Evolutionary conservation across 139 green algal species (phyloP).

Genomic region (Chlamydomonas sphaeroides): DNA sequence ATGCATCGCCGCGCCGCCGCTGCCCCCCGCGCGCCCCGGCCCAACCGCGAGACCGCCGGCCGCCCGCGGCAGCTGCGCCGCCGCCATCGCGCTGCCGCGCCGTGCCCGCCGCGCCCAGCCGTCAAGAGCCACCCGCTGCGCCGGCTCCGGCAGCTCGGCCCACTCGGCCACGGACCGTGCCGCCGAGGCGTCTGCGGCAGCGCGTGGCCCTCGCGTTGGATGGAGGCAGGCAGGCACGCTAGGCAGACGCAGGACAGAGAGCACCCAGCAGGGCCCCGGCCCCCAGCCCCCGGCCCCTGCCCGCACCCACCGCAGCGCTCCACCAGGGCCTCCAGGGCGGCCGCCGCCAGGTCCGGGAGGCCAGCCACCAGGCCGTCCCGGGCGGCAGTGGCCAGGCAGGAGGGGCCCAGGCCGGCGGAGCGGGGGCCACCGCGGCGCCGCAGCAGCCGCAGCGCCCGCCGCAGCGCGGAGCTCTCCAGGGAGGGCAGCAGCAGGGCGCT

Average conservation of each 20-base stretch:
- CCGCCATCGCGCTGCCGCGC: not conserved
- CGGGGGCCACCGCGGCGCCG: too few relatives aligned
- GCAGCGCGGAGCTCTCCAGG: not conserved
- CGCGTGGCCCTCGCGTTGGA: too few relatives aligned
- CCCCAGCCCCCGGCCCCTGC: too few relatives aligned
- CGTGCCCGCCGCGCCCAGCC: not conserved
- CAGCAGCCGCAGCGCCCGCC: too few relatives aligned
- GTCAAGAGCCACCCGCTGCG: slow-evolving; percentile 8
- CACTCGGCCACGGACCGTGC: not conserved
- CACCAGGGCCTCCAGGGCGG: not conserved
- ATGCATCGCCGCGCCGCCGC: too few relatives aligned
- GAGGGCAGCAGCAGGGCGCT: slow-evolving; percentile 30
- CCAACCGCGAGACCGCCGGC: too few relatives aligned
- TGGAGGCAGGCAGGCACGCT: too few relatives aligned
- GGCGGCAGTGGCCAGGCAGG: not conserved
- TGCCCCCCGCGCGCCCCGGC: too few relatives aligned
- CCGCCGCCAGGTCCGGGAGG: slow-evolving; percentile 14
- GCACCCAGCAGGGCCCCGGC: too few relatives aligned
- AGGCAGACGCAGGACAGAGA: too few relatives aligned
- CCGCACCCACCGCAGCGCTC: not conserved
- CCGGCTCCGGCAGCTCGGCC: not conserved
- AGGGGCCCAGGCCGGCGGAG: not conserved
- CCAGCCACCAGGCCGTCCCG: slow-evolving; percentile 10
- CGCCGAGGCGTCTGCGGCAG: not conserved
- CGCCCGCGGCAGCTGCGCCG: too few relatives aligned